These are phyloP conservation scores for Neophaeococcomyces mojaviensis DNA, from an alignment of 2,329 filamentous ascomycete genomes.

Conservation along the genomic window DNA sequence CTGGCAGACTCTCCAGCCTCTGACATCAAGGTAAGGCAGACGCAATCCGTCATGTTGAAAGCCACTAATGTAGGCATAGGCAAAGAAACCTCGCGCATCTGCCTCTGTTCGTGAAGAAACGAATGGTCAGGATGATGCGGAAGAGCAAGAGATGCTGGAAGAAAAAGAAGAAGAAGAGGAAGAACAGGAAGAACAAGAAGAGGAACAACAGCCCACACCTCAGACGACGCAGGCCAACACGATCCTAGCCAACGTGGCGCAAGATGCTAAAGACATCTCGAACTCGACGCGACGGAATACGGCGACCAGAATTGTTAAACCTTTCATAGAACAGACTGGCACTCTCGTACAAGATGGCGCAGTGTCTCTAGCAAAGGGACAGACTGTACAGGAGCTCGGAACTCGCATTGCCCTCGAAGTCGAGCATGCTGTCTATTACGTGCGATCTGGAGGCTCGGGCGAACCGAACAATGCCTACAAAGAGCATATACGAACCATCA, in stretches of 20 bases:
- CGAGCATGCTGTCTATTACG: conserved; percentile 59
- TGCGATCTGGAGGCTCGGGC: conserved; percentile 43
- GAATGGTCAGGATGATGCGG: conserved; percentile 12
- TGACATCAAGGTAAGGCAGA: conserved; percentile 17
- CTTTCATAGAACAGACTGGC: conserved; percentile 59
- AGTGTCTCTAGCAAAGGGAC: conserved; percentile 56
- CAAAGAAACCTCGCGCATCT: conserved; percentile 23
- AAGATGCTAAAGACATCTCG: conserved; percentile 45
- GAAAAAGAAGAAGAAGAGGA: conserved; percentile 29
- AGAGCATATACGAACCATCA: conserved; percentile 64
- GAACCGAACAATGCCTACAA: conserved; percentile 50
- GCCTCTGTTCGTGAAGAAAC: conserved; percentile 4
- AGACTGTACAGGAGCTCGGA: conserved; percentile 57
- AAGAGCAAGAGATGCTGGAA: too few species aligned
- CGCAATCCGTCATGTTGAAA: not conserved
- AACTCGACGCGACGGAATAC: conserved; percentile 58
- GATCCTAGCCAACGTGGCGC: conserved; percentile 27
- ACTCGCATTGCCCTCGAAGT: conserved; percentile 69
- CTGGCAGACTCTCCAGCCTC: conserved; percentile 32
- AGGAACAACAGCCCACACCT: conserved; percentile 28
- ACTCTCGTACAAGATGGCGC: conserved; percentile 58
- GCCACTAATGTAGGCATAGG: conserved; percentile 24
- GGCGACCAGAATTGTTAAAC: conserved; percentile 63
- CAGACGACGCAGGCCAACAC: conserved; percentile 27
- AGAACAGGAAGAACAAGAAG: conserved; percentile 24